Conservation (phyloP, 805 yeast species). For the Ogataea degrootiae region DNA sequence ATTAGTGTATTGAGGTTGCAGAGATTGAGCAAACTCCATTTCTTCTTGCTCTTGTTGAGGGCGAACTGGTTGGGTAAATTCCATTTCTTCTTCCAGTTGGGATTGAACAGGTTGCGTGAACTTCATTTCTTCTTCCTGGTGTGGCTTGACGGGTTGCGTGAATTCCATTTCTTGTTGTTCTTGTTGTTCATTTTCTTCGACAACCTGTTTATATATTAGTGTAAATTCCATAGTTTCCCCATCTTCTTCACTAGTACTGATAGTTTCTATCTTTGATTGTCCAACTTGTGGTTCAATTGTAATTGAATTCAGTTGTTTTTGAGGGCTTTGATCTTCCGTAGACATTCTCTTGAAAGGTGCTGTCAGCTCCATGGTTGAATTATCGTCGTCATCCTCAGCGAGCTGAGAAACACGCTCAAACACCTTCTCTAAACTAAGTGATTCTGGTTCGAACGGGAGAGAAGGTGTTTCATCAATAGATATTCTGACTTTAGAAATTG, state of each 20-base stretch:
- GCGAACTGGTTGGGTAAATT: not conserved
- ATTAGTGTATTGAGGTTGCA: constrained; percentile 1
- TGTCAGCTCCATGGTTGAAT: constrained; percentile 17
- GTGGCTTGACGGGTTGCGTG: not conserved
- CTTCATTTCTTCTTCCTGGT: not conserved
- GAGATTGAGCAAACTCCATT: not conserved
- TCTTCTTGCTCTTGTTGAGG: not conserved
- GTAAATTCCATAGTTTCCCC: not conserved
- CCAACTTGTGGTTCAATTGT: constrained; percentile 1
- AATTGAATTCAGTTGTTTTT: not conserved
- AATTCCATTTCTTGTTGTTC: not conserved
- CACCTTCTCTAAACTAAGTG: constrained; percentile 1
- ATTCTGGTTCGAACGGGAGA: constrained; percentile 19
- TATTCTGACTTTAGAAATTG: constrained; percentile 11
- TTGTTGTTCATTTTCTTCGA: not conserved
- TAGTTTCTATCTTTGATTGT: constrained; percentile 2
- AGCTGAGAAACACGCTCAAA: constrained; percentile 3
- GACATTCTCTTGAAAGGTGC: constrained; percentile 13
- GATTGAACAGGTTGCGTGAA: not conserved
- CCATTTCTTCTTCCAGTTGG: not conserved
- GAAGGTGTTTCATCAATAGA: constrained; percentile 18
- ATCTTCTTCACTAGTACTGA: constrained; percentile 3
- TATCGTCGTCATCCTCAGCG: constrained; percentile 10
- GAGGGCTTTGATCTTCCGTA: not conserved
- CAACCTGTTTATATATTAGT: not conserved